Base-by-base conservation (phyloP, 257 asterid genomes). In the Solanum verrucosum region DNA sequence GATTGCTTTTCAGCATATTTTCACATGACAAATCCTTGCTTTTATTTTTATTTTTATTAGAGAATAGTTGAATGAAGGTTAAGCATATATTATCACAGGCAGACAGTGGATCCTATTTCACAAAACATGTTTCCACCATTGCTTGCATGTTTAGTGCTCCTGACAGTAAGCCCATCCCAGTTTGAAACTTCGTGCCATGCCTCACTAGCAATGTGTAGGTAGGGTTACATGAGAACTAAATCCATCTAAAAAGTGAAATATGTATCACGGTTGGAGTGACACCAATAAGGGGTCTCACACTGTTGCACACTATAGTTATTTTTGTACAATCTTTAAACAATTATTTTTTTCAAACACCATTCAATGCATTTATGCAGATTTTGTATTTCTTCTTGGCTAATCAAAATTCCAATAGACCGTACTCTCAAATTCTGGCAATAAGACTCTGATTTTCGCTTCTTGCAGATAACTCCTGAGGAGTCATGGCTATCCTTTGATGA, bases 401-500 rank as follows among this genome's bases (percentile, higher is more conserved):
- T 81, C 10, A 18, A 81, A 78, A 2, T 81, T 29, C 67, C 10
- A 9, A 46, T 33, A 34, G 11, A 63, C 63, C 83, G 9, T 86
- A 38, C 59, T 18, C 9, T 86, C 14, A 56, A 21, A 85, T 74
- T 20, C 38, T 52, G 82, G 59, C 59, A 78, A 42, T 87, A 16
- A 82, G 84, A 10, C 25, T 42, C 14, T 70, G 56, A 60, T 82
- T 82, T 13, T 88, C 42, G 56, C 87, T 81, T 79, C 65, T 33
- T 88, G 91, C 94, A 97, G 99, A 92, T 97, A 89, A 91, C 90
- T 88, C 94, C 94, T 20, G 98, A 97, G 59, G 99, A 96, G 87
- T 93, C 99, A 12, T 96, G 95, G 96, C 89, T 97, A 65, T 94
- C 98, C 73, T 94, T 97, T 79, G 93, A 94, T 73, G 89, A 95